Evolutionary conservation across 2,329 filamentous ascomycete genomes (phyloP).

Genomic region (Corynespora cassiicola): DNA sequence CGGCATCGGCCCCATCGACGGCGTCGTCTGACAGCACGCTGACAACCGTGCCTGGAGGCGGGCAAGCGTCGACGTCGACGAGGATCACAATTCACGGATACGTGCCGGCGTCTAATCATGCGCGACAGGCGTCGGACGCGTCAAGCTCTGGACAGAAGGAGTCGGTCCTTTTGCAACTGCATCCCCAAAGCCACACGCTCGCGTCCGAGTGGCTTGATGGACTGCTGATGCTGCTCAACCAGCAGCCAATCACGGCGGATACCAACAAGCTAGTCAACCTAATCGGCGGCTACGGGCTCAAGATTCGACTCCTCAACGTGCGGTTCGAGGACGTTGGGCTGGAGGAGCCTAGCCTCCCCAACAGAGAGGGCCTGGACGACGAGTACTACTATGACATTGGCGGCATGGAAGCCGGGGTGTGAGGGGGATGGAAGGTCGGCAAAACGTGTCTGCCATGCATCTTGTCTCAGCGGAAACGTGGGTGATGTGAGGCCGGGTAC

Average conservation of each 20-base stretch:
- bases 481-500: conserved; percentile 1
- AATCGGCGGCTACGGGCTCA: conserved; percentile 88
- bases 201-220: conserved; percentile 98
- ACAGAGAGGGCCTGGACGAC: conserved; percentile 83
- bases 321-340: conserved; percentile 77
- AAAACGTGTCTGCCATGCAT: conserved; percentile 6
- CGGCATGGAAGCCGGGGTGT: conserved; percentile 38
- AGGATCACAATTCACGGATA: conserved; percentile 93
- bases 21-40: conserved; percentile 56
- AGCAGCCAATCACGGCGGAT: conserved; percentile 95
- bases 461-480: no score
- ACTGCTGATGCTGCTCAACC: conserved; percentile 90
- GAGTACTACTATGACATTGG: conserved; percentile 86
- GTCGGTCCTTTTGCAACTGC: conserved; percentile 78
- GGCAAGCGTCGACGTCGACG: conserved; percentile 61
- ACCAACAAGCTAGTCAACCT: conserved; percentile 88
- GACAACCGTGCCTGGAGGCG: conserved; percentile 43
- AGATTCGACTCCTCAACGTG: conserved; percentile 91
- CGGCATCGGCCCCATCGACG: conserved; percentile 63
- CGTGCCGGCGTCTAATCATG: conserved; percentile 41
- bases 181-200: conserved; percentile 78
- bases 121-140: conserved; percentile 36
- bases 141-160: conserved; percentile 61
- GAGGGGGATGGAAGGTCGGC: conserved; percentile 12
- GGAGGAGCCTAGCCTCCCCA: conserved; percentile 79